Percentiles rank a stretch among this genome's conserved stretches.
phyloP scores from a whole-genome alignment of 495 filamentous ascomycete species.

The Lasiosphaeria ovina region DNA sequence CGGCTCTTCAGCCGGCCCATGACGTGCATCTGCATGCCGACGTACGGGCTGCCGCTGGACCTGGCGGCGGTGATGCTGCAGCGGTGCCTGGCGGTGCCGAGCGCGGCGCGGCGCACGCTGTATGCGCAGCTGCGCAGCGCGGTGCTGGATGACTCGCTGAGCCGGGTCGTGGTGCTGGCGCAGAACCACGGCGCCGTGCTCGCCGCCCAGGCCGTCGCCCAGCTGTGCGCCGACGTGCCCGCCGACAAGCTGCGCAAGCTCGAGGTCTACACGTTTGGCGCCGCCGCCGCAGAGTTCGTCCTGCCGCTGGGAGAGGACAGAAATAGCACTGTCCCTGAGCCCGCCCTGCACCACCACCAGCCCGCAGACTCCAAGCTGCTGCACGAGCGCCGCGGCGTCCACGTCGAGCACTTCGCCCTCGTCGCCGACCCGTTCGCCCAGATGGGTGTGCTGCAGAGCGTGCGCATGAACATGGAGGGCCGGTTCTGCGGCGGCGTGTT shows the following conservation, averaged over 20 bases:
- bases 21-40: slow-evolving; percentile 32
- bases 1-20: slow-evolving; percentile 37
- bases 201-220: slow-evolving; percentile 33
- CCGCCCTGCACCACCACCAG: slow-evolving; percentile 8
- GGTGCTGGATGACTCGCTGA: slow-evolving; percentile 34
- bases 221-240: slow-evolving; percentile 41
- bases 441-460: slow-evolving; percentile 34
- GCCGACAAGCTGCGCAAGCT: slow-evolving; percentile 35
- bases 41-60: slow-evolving; percentile 34
- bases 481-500: slow-evolving; percentile 39
- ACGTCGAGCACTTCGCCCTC: slow-evolving; percentile 41
- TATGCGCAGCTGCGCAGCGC: slow-evolving; percentile 33
- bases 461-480: slow-evolving; percentile 33
- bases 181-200: slow-evolving; percentile 35
- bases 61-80: slow-evolving; percentile 29
- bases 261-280: slow-evolving; percentile 45
- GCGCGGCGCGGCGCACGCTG: slow-evolving; percentile 23
- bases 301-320: slow-evolving; percentile 30
- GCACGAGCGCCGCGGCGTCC: slow-evolving; percentile 15
- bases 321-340: slow-evolving; percentile 10
- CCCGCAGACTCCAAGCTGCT: slow-evolving; percentile 5
- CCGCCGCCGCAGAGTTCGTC: slow-evolving; percentile 39
- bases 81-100: slow-evolving; percentile 30
- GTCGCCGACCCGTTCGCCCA: slow-evolving; percentile 35
- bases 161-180: slow-evolving; percentile 37